Base-by-base conservation (phyloP, 2,329 filamentous ascomycete species). In the Fonsecaea multimorphosa region DNA sequence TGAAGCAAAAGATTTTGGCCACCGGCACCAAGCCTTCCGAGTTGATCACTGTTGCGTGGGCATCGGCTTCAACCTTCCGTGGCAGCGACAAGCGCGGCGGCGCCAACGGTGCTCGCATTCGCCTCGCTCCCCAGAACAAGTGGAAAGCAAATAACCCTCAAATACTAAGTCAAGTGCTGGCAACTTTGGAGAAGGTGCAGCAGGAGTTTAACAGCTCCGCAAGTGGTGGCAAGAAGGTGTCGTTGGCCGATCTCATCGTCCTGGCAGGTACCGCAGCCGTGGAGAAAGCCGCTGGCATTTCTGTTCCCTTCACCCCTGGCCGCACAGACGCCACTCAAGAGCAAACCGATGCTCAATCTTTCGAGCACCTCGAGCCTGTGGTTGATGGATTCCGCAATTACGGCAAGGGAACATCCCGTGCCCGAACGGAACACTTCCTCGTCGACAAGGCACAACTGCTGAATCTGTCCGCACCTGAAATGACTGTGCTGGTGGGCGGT, bases 381-480 rank as follows among this genome's bases (percentile, higher is more conserved):
- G 85, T 84, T n/a, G 91, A 93, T 69, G 89, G 89, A 5, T 93
- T 93, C 89, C 89, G 90, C 75, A 93, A 91, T 84, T 92, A 90
- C 75, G 90, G 89, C 73, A 82, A 85, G 70, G 85, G 85, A 1
- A 87, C 83, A 2, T 66, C 78, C 1, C 86, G 87, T 49, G 88
- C 87, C 34, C 83, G 82, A 71, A 84, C 86, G 6, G 91, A 93
- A 80, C 85, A 91, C 73, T 83, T 87, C 74, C 84, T 93, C 22
- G 83, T 93, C 57, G 91, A 93, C 84, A 84, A 82, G 69, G 91
- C 91, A 1, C 82, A 90, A 68, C 86, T 90, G 22, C 85, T 93
- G 16, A 90, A 83, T 2, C 86, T 93, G 7, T 85, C 89, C 8
- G 84, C 88, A 0, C 90, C 90, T 0, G 89, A 93, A 78, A 73